phyloP scores from a whole-genome alignment of 2,329 filamentous ascomycete species.

The Ophiosphaerella narmari region DNA sequence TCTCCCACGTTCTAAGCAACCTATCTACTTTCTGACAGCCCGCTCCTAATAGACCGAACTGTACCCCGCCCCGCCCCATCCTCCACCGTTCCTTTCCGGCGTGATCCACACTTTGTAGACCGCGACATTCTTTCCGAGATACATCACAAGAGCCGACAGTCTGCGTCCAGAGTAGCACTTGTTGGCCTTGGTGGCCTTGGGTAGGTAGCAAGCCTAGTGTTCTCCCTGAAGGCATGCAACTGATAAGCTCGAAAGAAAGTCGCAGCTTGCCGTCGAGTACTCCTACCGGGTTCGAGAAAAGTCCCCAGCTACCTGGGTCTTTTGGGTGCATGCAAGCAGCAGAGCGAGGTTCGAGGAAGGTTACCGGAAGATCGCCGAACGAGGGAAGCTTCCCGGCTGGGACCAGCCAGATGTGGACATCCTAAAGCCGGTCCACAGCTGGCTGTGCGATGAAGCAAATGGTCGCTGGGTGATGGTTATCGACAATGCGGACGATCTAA shows the following conservation, averaged over 20 bases:
- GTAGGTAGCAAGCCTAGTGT: neutral
- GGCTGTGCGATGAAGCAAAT: conserved; percentile 17
- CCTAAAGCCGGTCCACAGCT: conserved; percentile 12
- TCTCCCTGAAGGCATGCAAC: neutral
- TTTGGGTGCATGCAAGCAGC: conserved; percentile 21
- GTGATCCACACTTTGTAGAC: conserved; percentile 29
- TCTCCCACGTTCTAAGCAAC: neutral
- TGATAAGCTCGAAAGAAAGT: conserved; percentile 16
- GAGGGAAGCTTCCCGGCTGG: conserved; percentile 6
- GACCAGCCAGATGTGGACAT: conserved; percentile 14
- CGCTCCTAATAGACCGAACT: neutral
- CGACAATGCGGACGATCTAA: conserved; percentile 25
- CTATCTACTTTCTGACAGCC: neutral
- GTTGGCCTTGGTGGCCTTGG: conserved; percentile 1
- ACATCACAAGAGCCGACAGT: neutral
- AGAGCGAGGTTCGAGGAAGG: conserved; percentile 13
- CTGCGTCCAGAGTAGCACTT: conserved; percentile 10
- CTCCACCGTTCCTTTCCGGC: conserved; percentile 16
- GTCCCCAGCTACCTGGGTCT: conserved; percentile 15
- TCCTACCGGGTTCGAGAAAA: conserved; percentile 9
- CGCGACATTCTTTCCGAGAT: conserved; percentile 10
- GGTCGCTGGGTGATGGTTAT: conserved; percentile 23
- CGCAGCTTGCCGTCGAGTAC: conserved; percentile 24
- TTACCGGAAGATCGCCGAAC: conserved; percentile 19
- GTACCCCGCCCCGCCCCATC: neutral